These are phyloP conservation scores for Xylaria intraflava DNA, from an alignment of 495 filamentous ascomycete genomes.

Conservation along the genomic window DNA sequence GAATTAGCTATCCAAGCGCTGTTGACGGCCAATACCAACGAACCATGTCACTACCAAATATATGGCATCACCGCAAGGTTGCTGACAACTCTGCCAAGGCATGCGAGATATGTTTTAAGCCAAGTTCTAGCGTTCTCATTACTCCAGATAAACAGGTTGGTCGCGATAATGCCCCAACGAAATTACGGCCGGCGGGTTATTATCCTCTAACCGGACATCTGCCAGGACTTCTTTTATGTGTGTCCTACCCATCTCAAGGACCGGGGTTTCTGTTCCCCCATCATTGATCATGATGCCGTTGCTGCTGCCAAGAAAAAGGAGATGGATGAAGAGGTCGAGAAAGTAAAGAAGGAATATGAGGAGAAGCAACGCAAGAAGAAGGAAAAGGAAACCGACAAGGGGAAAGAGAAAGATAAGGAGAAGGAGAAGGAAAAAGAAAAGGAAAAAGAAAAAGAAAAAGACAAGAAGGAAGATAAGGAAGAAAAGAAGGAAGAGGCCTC, in stretches of 20 bases:
- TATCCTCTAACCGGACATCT: slow-evolving; percentile 14
- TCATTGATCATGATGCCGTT: slow-evolving; percentile 67
- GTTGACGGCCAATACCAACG: background rate
- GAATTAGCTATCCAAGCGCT: background rate
- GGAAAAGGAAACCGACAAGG: slow-evolving; percentile 43
- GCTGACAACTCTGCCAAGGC: slow-evolving; percentile 75
- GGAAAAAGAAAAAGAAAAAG: slow-evolving; percentile 41
- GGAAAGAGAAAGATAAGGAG: slow-evolving; percentile 47
- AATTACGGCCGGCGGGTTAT: slow-evolving; percentile 1
- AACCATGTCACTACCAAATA: slow-evolving; percentile 59
- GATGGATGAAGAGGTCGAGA: slow-evolving; percentile 62
- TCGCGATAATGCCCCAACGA: background rate
- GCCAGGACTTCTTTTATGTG: slow-evolving; percentile 88
- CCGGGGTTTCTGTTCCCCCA: slow-evolving; percentile 69
- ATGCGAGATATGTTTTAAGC: slow-evolving; percentile 88
- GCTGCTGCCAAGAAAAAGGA: slow-evolving; percentile 64
- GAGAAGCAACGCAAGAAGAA: slow-evolving; percentile 64
- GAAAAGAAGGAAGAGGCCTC: slow-evolving; percentile 21
- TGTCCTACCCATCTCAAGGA: slow-evolving; percentile 84
- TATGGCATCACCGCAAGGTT: slow-evolving; percentile 82
- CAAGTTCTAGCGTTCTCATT: slow-evolving; percentile 77
- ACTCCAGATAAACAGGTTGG: slow-evolving; percentile 83
- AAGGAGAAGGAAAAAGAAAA: slow-evolving; percentile 46
- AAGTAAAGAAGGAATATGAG: slow-evolving; percentile 73
- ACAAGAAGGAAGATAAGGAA: slow-evolving; percentile 34